These are phyloP conservation scores for Arthroderma sp. DNA, from an alignment of 2,329 filamentous ascomycete genomes.

Conservation along the genomic window DNA sequence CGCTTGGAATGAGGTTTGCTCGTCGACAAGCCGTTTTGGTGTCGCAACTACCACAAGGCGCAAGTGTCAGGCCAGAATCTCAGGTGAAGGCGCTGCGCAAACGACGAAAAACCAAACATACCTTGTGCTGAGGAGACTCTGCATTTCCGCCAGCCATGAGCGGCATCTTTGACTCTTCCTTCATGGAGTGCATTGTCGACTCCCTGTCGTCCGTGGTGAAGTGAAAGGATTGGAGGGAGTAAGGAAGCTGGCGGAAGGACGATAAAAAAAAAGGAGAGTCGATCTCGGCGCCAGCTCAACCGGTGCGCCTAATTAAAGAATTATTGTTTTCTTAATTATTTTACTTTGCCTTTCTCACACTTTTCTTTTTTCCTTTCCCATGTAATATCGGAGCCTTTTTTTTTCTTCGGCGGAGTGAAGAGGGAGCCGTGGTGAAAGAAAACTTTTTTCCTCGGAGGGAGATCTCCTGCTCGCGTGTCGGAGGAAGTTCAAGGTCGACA, in stretches of 20 bases:
- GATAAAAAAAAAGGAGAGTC: not conserved
- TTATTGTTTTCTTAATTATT: not conserved
- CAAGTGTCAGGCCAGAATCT: not conserved
- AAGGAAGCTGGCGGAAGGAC: not conserved
- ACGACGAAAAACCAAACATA: not conserved
- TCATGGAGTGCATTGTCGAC: not conserved
- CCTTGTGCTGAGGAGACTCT: conserved; percentile 1
- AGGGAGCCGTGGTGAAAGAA: no score
- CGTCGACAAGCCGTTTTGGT: not conserved
- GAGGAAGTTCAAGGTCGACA: not conserved
- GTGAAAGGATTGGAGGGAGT: not conserved
- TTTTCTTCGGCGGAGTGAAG: no score
- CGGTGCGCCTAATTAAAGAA: not conserved
- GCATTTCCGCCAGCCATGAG: not conserved
- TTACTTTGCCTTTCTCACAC: not conserved
- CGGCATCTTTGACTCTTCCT: not conserved
- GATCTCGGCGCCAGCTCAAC: conserved; percentile 1
- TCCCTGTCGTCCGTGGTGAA: not conserved
- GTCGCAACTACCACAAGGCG: not conserved
- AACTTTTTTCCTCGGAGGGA: no score
- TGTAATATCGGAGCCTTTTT: not conserved
- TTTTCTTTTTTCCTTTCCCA: not conserved
- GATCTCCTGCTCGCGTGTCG: not conserved
- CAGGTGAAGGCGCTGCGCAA: not conserved
- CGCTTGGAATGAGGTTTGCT: conserved; percentile 32